A percentile compares a stretch with the other conserved stretches of the same genome.
phyloP scores from a whole-genome alignment of 2,329 filamentous ascomycete species.

The Penicillium sp. region DNA sequence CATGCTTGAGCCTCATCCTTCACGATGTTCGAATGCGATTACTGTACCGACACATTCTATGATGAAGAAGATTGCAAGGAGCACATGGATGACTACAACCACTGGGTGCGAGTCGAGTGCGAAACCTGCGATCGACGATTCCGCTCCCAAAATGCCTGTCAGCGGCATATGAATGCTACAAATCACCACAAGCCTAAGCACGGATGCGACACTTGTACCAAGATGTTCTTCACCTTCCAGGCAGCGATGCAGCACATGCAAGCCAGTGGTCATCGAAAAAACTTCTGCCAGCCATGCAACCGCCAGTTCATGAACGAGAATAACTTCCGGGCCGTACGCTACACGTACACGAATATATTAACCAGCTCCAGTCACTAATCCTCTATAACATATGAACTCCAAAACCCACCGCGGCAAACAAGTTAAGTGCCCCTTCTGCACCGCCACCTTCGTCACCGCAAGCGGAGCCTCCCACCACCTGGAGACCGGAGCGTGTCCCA shows the following conservation, averaged over 20 bases:
- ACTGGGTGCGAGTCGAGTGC: not conserved
- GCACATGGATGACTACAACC: not conserved
- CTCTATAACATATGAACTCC: conserved; percentile 56
- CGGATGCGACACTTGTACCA: conserved; percentile 25
- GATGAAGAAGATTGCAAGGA: not conserved
- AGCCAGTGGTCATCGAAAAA: conserved; percentile 18
- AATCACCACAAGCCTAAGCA: not conserved
- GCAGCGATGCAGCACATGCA: conserved; percentile 28
- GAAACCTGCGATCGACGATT: not conserved
- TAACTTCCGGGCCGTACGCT: conserved; percentile 28
- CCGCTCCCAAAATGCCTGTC: not conserved
- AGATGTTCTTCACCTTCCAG: conserved; percentile 11
- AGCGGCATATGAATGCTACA: conserved; percentile 1
- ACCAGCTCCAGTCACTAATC: not conserved
- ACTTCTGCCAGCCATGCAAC: conserved; percentile 34
- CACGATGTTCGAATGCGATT: not conserved
- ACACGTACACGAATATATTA: not conserved
- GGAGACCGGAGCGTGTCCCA: conserved; percentile 55
- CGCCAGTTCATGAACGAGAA: conserved; percentile 33
- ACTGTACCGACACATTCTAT: not conserved
- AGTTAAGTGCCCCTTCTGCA: conserved; percentile 60
- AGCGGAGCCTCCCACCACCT: conserved; percentile 59
- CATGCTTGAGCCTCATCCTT: not conserved
- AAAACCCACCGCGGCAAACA: conserved; percentile 48
- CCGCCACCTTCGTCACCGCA: conserved; percentile 47